A percentile compares a stretch with the other conserved stretches of the same genome.
These are phyloP conservation scores for Linderina pennispora DNA, from an alignment of 192 early-diverging fungal genomes.

Conservation along the genomic window DNA sequence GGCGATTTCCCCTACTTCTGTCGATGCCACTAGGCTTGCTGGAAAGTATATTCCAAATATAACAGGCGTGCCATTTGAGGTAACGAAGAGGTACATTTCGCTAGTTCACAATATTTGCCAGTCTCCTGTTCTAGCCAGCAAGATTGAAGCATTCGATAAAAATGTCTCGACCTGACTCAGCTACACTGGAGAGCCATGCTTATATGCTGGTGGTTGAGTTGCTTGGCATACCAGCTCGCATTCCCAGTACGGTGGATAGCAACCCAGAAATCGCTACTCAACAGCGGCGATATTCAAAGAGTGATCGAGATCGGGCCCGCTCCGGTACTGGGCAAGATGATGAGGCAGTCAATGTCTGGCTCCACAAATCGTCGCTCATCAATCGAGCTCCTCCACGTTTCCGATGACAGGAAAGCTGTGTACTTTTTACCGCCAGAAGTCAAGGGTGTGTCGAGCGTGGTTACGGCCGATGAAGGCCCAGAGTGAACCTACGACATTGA, in stretches of 20 bases:
- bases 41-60: constrained; percentile 93
- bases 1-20: too few species aligned
- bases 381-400: constrained; percentile 57
- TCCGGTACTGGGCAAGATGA: constrained; percentile 86
- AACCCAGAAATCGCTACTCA: constrained; percentile 82
- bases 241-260: constrained; percentile 92
- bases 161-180: too few species aligned
- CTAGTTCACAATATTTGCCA: constrained; percentile 66
- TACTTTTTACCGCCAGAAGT: too few species aligned
- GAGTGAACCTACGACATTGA: constrained; percentile 83
- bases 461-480: constrained; percentile 85
- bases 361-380: too few species aligned
- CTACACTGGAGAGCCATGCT: too few species aligned
- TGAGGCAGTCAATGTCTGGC: constrained; percentile 78
- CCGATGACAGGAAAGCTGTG: too few species aligned
- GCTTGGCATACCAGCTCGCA: constrained; percentile 88
- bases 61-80: constrained; percentile 82
- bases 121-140: too few species aligned
- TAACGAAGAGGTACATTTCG: constrained; percentile 71
- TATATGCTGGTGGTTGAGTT: constrained; percentile 86
- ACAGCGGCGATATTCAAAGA: constrained; percentile 67
- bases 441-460: too few species aligned
- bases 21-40: constrained; percentile 55
- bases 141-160: too few species aligned
- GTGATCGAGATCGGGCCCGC: constrained; percentile 85